These are phyloP conservation scores for Testicularia cyperi DNA, from an alignment of 1,284 basidiomycete species.

Conservation along the genomic window DNA sequence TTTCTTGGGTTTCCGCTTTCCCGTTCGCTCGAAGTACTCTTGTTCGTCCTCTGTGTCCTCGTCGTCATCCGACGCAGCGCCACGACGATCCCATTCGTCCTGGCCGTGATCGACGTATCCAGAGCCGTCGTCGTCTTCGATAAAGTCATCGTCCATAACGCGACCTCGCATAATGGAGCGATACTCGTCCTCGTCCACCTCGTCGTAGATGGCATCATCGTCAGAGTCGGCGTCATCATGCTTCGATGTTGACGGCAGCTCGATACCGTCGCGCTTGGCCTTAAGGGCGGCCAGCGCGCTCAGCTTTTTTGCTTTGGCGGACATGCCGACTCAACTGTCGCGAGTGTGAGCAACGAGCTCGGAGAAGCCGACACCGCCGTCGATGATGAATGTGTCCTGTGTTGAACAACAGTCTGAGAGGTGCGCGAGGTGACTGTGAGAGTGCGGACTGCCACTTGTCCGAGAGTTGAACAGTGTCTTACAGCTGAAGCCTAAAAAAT, in stretches of 20 bases:
- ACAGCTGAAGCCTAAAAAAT: too few species aligned
- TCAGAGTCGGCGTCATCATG: slow-evolving; percentile 46
- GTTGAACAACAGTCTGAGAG: too few species aligned
- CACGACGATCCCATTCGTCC: slow-evolving; percentile 74
- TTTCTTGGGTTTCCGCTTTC: slow-evolving; percentile 54
- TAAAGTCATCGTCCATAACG: slow-evolving; percentile 89
- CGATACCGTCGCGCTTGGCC: slow-evolving; percentile 47
- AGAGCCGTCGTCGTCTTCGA: slow-evolving; percentile 80
- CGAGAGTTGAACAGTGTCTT: too few species aligned
- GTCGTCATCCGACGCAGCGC: slow-evolving; percentile 42
- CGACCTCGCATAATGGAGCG: slow-evolving; percentile 79
- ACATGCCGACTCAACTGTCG: slow-evolving; percentile 28
- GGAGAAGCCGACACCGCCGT: background rate
- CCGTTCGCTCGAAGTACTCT: slow-evolving; percentile 57
- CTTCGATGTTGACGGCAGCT: slow-evolving; percentile 10
- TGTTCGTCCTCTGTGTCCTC: slow-evolving; percentile 54
- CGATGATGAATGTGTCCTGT: background rate
- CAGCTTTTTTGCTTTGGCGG: slow-evolving; percentile 45
- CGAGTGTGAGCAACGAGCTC: background rate
- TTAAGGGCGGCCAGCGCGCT: slow-evolving; percentile 55
- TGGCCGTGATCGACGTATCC: slow-evolving; percentile 95
- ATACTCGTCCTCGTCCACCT: slow-evolving; percentile 89
- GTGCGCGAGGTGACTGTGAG: too few species aligned
- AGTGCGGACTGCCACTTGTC: too few species aligned
- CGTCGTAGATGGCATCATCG: slow-evolving; percentile 73